Conservation (phyloP, 805 yeast species). For the Lipomyces yamanashiensis region DNA sequence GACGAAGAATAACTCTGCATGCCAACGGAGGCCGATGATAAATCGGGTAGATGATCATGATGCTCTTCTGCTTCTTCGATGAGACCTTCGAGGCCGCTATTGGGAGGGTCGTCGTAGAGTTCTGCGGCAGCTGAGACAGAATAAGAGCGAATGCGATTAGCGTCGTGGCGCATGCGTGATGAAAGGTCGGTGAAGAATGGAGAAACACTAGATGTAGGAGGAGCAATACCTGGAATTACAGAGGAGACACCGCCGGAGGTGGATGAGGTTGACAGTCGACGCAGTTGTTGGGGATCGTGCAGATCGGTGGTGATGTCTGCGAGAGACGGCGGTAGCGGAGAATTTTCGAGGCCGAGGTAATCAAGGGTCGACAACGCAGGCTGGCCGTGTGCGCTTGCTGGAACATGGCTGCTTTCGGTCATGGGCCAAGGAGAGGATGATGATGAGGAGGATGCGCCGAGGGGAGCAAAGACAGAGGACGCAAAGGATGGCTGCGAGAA, state of each 20-base stretch:
- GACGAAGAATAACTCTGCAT: not conserved
- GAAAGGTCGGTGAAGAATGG: conserved; percentile 21
- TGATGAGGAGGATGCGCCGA: conserved; percentile 5
- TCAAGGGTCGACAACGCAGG: conserved; percentile 36
- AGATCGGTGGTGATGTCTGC: conserved; percentile 6
- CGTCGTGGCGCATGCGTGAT: conserved; percentile 32
- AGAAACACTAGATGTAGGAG: conserved; percentile 7
- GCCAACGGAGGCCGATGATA: conserved; percentile 3
- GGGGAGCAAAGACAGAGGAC: conserved; percentile 19
- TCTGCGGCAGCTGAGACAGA: conserved; percentile 34
- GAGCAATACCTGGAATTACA: conserved; percentile 1
- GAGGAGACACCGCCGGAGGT: not conserved
- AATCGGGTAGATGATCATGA: conserved; percentile 16
- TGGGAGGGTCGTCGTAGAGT: conserved; percentile 26
- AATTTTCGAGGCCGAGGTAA: conserved; percentile 35
- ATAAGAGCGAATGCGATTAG: conserved; percentile 36
- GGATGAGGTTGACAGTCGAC: conserved; percentile 4
- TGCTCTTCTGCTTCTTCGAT: conserved; percentile 32
- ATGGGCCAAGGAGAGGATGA: conserved; percentile 9
- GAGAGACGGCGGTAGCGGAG: conserved; percentile 13
- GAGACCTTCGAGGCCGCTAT: conserved; percentile 23
- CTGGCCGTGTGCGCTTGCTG: conserved; percentile 8
- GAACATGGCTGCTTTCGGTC: not conserved
- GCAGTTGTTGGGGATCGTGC: conserved; percentile 3
- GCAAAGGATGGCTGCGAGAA: conserved; percentile 19